Conservation (phyloP, 23 red algal species). For the Gracilariopsis chorda region DNA sequence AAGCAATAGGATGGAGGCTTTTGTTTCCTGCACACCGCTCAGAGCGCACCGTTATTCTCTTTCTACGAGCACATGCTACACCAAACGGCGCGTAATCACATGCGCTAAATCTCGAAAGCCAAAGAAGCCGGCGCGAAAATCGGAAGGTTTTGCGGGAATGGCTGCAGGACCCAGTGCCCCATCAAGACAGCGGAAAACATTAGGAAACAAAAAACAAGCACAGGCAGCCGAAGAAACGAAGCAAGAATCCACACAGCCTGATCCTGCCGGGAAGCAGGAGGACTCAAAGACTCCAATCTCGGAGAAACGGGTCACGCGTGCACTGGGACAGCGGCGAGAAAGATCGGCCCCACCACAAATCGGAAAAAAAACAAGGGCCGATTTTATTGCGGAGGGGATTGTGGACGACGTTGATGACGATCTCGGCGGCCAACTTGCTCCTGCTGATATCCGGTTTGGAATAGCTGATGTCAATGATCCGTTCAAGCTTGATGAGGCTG, state of each 20-base stretch:
- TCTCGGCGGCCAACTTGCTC: neutral
- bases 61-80: neutral
- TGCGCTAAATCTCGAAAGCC: neutral
- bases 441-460: constrained; percentile 62
- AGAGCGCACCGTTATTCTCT: neutral
- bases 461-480: constrained; percentile 63
- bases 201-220: neutral
- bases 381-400: constrained; percentile 53
- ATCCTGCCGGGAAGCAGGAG: neutral
- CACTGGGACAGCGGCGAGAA: constrained; percentile 16
- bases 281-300: neutral
- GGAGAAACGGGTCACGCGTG: neutral
- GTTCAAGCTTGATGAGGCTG: constrained; percentile 33
- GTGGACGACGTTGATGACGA: constrained; percentile 29
- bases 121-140: neutral
- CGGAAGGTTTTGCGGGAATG: constrained; percentile 47
- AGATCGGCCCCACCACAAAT: neutral
- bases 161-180: constrained; percentile 34
- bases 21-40: neutral
- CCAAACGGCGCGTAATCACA: neutral
- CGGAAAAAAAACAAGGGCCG: constrained; percentile 32
- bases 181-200: neutral
- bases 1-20: neutral
- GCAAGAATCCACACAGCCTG: neutral
- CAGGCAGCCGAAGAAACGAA: neutral